These are phyloP conservation scores for Dimocarpus longan DNA, from an alignment of 345 rosid genomes.

Conservation along the genomic window DNA sequence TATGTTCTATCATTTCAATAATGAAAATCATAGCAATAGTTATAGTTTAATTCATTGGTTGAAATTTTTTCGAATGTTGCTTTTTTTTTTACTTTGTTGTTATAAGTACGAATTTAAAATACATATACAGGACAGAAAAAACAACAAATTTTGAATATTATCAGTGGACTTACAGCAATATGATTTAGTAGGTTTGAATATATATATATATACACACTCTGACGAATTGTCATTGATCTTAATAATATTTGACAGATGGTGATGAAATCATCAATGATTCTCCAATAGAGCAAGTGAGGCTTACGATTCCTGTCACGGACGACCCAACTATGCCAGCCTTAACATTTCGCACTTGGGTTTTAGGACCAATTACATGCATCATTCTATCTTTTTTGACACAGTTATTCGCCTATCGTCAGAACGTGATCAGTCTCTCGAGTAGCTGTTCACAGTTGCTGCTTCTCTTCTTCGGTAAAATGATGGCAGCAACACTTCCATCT, in stretches of 20 bases:
- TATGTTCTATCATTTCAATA: background rate
- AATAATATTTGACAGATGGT: too few species aligned
- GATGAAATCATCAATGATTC: background rate
- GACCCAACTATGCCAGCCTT: slow-evolving; percentile 26
- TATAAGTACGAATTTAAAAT: too few species aligned
- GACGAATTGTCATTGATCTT: too few species aligned
- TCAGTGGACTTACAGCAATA: too few species aligned
- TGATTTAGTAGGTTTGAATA: too few species aligned
- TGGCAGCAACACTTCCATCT: slow-evolving; percentile 33
- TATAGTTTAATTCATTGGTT: too few species aligned
- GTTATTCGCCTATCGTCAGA: slow-evolving; percentile 29
- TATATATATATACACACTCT: too few species aligned
- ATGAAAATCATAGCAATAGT: too few species aligned
- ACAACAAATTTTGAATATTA: too few species aligned
- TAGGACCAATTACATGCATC: slow-evolving; percentile 22
- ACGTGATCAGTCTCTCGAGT: slow-evolving; percentile 10
- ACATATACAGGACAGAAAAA: too few species aligned
- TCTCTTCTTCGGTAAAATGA: slow-evolving; percentile 27
- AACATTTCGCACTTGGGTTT: slow-evolving; percentile 37
- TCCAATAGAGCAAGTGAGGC: slow-evolving; percentile 17
- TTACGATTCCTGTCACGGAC: slow-evolving; percentile 10
- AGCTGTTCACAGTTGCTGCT: slow-evolving; percentile 27
- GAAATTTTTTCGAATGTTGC: too few species aligned
- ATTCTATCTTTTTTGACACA: slow-evolving; percentile 24
- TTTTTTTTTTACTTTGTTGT: too few species aligned